Base-by-base conservation (phyloP, 805 yeast genomes). In the Candida boidinii region DNA sequence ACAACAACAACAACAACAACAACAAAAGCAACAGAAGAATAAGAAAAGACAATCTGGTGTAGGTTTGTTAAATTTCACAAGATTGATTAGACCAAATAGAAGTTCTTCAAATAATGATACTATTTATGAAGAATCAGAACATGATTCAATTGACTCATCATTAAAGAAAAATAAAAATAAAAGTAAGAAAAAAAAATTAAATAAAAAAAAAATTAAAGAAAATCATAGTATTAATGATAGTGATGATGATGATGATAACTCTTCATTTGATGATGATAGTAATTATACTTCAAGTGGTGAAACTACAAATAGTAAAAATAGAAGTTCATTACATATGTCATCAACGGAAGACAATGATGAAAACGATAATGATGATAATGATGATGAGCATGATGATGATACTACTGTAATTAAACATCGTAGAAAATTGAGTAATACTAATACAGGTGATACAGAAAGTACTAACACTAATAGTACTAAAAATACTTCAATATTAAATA, bases 191-290 rank as follows among this genome's bases (percentile, higher is more conserved):
- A 20, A 27, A 34, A 13, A 19, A 19, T 3, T 28, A 36, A 4
- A 35, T 29, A 23, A 31, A 17, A 12, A 18, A 27, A n/a, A n/a
- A 19, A 16, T 7, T 17, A 19, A 5, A 31, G 46, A 29, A 18
- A 36, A n/a, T 12, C 19, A 28, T 2, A 36, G 36, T 5, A 36
- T 36, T 13, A 23, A 24, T 14, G 36, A 34, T 18, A 36, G 33
- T 13, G 33, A 30, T 8, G 39, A 34, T 9, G 29, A 21, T 7
- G 33, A 25, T 13, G 31, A 26, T 12, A 26, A 29, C n/a, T 27
- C 33, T 7, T 33, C 39, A 12, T 32, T 35, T 13, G 37, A 34
- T 17, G 46, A 38, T 23, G 33, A 34, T 31, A 37, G 37, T 19
- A 32, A 15, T 10, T 16, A 24, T 17, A 17, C 17, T 9, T 23